These are phyloP conservation scores for Discostella stelligera DNA, from an alignment of 352 stramenopile genomes.

Conservation along the genomic window DNA sequence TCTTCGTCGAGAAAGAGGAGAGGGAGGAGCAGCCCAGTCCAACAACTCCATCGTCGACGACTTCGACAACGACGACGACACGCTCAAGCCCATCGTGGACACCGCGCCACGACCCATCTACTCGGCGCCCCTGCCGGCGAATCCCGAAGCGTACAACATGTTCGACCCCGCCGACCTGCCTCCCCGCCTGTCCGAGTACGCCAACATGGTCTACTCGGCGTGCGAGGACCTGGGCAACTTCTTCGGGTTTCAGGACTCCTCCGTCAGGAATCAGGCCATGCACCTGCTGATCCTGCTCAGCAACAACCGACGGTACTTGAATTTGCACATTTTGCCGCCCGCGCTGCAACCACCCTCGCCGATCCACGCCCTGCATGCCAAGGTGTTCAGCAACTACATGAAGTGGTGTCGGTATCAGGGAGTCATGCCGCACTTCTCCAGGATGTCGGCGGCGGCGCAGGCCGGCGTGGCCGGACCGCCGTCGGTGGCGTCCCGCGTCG, in stretches of 20 bases:
- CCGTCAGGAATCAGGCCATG: constrained; percentile 92
- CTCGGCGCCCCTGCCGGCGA: constrained; percentile 27
- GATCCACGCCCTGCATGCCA: constrained; percentile 89
- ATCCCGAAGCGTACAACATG: constrained; percentile 78
- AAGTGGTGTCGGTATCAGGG: constrained; percentile 94
- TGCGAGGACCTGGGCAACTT: constrained; percentile 92
- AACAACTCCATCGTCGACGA: background rate
- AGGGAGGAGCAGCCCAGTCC: background rate
- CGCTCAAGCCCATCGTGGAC: constrained; percentile 41
- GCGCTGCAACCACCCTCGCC: constrained; percentile 79
- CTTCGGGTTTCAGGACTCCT: constrained; percentile 92
- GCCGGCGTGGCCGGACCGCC: constrained; percentile 71
- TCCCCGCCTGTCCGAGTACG: constrained; percentile 80
- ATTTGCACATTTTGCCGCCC: constrained; percentile 75
- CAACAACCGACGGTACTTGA: constrained; percentile 89
- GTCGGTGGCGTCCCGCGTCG: constrained; percentile 72
- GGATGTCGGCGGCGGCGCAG: constrained; percentile 56
- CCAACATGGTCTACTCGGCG: constrained; percentile 83
- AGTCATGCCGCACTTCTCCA: constrained; percentile 85
- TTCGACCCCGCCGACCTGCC: constrained; percentile 83
- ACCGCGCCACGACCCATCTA: constrained; percentile 27
- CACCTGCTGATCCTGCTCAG: constrained; percentile 94
- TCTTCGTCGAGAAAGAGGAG: background rate
- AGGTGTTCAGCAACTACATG: constrained; percentile 89
- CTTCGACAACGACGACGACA: constrained; percentile 21